phyloP scores from a whole-genome alignment of 2,329 filamentous ascomycete species.

The Epichloe sp. region DNA sequence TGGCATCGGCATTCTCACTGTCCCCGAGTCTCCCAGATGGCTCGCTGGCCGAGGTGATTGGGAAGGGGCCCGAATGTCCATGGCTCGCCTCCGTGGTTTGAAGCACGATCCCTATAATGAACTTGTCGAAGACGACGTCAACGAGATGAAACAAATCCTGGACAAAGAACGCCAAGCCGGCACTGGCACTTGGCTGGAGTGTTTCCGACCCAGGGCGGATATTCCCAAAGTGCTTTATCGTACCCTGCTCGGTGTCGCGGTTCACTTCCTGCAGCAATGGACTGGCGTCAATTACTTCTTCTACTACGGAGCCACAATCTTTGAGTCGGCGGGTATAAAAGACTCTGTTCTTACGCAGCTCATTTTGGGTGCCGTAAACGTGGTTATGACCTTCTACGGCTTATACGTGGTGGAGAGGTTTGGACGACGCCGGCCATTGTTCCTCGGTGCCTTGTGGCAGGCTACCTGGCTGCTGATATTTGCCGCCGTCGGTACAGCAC shows the following conservation, averaged over 20 bases:
- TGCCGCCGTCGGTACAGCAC: slow-evolving; percentile 39
- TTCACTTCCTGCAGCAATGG: slow-evolving; percentile 57
- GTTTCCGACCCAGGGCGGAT: slow-evolving; percentile 41
- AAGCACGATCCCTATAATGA: slow-evolving; percentile 30
- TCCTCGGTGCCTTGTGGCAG: slow-evolving; percentile 56
- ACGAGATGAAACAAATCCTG: slow-evolving; percentile 36
- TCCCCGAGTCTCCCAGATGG: slow-evolving; percentile 46
- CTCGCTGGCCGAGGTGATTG: slow-evolving; percentile 33
- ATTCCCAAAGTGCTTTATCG: slow-evolving; percentile 50
- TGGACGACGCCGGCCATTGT: slow-evolving; percentile 54
- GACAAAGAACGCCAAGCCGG: slow-evolving; percentile 31
- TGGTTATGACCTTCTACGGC: slow-evolving; percentile 51
- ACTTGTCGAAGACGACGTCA: slow-evolving; percentile 37
- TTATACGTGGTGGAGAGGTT: slow-evolving; percentile 56
- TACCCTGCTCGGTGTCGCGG: slow-evolving; percentile 45
- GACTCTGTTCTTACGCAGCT: slow-evolving; percentile 56
- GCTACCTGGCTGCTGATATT: slow-evolving; percentile 52
- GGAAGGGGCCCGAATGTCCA: slow-evolving; percentile 34
- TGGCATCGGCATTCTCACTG: slow-evolving; percentile 35
- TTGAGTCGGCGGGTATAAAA: slow-evolving; percentile 49
- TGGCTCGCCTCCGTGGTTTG: slow-evolving; percentile 39
- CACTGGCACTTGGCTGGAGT: slow-evolving; percentile 41
- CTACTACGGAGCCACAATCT: slow-evolving; percentile 56
- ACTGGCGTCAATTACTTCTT: slow-evolving; percentile 50
- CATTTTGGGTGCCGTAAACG: slow-evolving; percentile 56